phyloP scores from a whole-genome alignment of 352 stramenopile genomes.

The Pythium aphanidermatum region DNA sequence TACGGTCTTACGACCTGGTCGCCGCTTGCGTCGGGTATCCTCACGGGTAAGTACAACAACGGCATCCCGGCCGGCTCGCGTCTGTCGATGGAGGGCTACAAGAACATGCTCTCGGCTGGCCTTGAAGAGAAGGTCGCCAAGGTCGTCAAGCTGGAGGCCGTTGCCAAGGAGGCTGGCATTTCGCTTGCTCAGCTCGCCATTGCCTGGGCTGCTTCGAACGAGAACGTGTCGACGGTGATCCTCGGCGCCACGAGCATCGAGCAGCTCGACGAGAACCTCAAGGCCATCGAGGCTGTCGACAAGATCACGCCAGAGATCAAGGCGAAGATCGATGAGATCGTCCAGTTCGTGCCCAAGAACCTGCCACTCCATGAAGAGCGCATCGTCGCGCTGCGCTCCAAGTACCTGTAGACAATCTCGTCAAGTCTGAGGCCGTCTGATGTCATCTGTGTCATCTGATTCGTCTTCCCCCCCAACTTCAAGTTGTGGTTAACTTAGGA shows the following conservation, averaged over 20 bases:
- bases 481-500: no score
- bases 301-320: slow-evolving; percentile 47
- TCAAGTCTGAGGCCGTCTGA: no score
- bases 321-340: slow-evolving; percentile 38
- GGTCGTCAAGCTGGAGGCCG: slow-evolving; percentile 33
- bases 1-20: slow-evolving; percentile 72
- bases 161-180: slow-evolving; percentile 60
- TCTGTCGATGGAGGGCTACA: slow-evolving; percentile 46
- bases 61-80: slow-evolving; percentile 64
- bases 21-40: slow-evolving; percentile 53
- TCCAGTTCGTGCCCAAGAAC: slow-evolving; percentile 28
- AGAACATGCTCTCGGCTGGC: slow-evolving; percentile 40
- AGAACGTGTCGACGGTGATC: slow-evolving; percentile 48
- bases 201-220: slow-evolving; percentile 45
- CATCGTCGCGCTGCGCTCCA: slow-evolving; percentile 17
- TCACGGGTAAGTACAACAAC: slow-evolving; percentile 83
- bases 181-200: slow-evolving; percentile 49
- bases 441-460: no score
- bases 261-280: slow-evolving; percentile 52
- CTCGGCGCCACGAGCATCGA: slow-evolving; percentile 40
- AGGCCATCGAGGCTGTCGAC: slow-evolving; percentile 26
- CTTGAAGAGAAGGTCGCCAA: slow-evolving; percentile 43
- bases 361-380: slow-evolving; percentile 13
- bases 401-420: slow-evolving; percentile 11
- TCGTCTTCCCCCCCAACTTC: no score